Base-by-base conservation (phyloP, 2,329 filamentous ascomycete genomes). In the Stenocarpella maydis region DNA sequence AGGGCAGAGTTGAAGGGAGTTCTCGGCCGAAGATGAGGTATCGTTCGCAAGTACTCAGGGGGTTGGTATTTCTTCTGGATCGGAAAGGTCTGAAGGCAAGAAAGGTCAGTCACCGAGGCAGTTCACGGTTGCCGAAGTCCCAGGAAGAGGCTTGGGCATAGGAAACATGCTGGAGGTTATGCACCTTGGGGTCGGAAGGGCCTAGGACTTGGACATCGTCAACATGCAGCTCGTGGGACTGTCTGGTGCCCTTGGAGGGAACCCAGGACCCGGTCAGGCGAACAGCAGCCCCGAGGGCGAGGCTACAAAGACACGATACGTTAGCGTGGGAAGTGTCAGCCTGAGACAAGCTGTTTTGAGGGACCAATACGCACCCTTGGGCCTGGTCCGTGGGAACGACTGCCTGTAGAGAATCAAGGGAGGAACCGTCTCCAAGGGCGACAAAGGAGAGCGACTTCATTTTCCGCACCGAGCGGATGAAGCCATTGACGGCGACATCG, bases 21-120 rank as follows among this genome's bases (percentile, higher is more conserved):
- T 75, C 95, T 92, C 72, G 92, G 83, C 69, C 96, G 92, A 70
- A 99, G 86, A 81, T 99, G 96, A 61, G 95, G 94, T 65, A 97
- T 87, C 15, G 92, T 92, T 69, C 96, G 92, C 71, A 99, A 88
- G 79, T 92, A 98, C 77, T 98, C 95, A 63, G 92, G 85, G 6
- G 91, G 93, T 75, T 98, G 95, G 75, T 96, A 97, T 81, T 98
- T 98, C 81, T 97, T 97, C 81, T 99, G 96, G 28, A 99, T 89
- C 3, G 96, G 96, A 77, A 93, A 97, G 72, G 91, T 92, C 92
- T 98, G 76, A 34, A 69, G 67, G 28, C 60, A 39, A 52, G 14
- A 10, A 41, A 28, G 17, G 31, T 63, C 58, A 69, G 65, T 53
- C 70, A 74, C 65, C 66, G 39, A 68, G 2, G 65, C 55, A n/a